Base-by-base conservation (phyloP, 139 green algal genomes). In the Micromonas commoda region DNA sequence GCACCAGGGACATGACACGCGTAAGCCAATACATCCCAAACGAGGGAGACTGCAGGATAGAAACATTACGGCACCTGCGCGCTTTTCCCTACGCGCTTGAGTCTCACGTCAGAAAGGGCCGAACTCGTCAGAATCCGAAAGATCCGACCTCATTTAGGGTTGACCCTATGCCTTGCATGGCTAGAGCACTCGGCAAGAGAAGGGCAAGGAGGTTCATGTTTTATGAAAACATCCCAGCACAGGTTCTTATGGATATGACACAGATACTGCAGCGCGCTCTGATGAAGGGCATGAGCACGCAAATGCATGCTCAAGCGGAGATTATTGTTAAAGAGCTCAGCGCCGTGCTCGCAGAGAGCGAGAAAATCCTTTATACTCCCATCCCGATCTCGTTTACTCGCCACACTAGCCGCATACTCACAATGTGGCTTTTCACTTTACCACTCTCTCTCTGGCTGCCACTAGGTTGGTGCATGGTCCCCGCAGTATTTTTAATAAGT, bases 381-480 rank as follows among this genome's bases (percentile, higher is more conserved):
- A 83, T 79, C 66, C 79, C 79, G 32, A 34, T 83, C 29, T 69
- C 54, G 1, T 83, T 76, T 45, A 80, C 71, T 19, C 76, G 91
- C 23, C 82, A 81, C 63, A 82, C 79, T 21, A 31, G 31, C 20
- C 72, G 77, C 6, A 63, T 71, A 29, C 81, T 94, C 37, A 83
- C 93, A 61, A 77, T 94, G 13, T 94, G 87, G 88, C 90, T 97
- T 53, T 60, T 83, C 32, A 82, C 90, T 65, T 82, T 97, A 80
- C 93, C 93, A 19, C 51, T 95, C 6, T 85, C 86, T 0, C 83
- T 97, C 71, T 38, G 76, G 31, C 51, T 76, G 24, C 67, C 60
- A 1, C 85, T 80, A 57, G 68, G 82, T 21, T 77, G 67, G 77
- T 26, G 6, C 0, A 61, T 32, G 51, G 24, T 77, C 21, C 66